A percentile compares a stretch with the other conserved stretches of the same genome.
Evolutionary conservation across 192 early-diverging fungal species (phyloP).

Genomic region (Phycomyces blakesleeanus): DNA sequence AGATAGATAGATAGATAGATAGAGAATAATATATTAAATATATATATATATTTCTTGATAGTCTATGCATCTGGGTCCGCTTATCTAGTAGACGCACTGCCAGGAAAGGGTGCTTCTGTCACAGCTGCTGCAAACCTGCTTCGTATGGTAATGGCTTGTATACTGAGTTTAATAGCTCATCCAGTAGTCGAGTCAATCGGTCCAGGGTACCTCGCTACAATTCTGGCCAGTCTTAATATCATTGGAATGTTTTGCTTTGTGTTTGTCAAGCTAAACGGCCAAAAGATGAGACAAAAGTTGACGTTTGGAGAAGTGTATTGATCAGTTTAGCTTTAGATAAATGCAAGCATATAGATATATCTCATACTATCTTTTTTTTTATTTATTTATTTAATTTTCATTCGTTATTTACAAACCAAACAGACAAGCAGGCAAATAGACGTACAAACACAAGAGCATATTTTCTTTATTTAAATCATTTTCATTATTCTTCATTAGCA

Average conservation of each 20-base stretch:
- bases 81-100: conserved; percentile 45
- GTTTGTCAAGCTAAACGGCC: neutral
- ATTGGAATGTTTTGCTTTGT: neutral
- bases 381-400: too few relatives aligned
- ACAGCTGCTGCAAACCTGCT: conserved; percentile 45
- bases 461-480: too few relatives aligned
- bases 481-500: too few relatives aligned
- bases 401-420: too few relatives aligned
- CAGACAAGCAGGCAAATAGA: too few relatives aligned
- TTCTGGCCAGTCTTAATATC: conserved; percentile 1
- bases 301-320: neutral
- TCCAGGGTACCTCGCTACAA: conserved; percentile 29
- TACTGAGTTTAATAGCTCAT: conserved; percentile 42
- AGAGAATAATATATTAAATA: too few relatives aligned
- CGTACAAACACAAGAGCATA: too few relatives aligned
- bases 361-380: too few relatives aligned
- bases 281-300: neutral
- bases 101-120: conserved; percentile 44
- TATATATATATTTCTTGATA: conserved; percentile 22
- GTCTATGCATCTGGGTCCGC: conserved; percentile 32
- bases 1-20: neutral
- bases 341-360: too few relatives aligned
- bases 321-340: neutral
- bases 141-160: conserved; percentile 33
- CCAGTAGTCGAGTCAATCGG: conserved; percentile 41